Evolutionary conservation across 1,139 yeast genomes (phyloP).

Genomic region (Pichia sp.): DNA sequence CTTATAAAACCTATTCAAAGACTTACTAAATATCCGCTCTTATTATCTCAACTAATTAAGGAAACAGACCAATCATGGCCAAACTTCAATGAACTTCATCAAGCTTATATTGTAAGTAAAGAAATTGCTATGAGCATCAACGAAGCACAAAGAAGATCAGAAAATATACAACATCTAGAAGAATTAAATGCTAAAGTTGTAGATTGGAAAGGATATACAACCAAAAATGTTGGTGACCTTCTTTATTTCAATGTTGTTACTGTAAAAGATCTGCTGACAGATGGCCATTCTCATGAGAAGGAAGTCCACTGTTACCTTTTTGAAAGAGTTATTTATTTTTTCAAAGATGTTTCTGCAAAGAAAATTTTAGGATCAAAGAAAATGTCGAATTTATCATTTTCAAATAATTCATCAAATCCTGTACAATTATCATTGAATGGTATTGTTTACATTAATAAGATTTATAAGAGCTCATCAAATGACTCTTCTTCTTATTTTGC

Average conservation of each 20-base stretch:
- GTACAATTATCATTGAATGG: constrained; percentile 25
- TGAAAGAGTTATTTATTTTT: constrained; percentile 74
- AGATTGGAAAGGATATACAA: constrained; percentile 92
- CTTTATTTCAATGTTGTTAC: constrained; percentile 71
- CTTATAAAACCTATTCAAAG: constrained; percentile 92
- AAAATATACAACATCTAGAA: constrained; percentile 66
- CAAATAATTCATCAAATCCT: constrained; percentile 8
- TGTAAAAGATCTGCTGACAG: constrained; percentile 46
- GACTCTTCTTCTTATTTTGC: constrained; percentile 28
- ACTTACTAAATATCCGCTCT: constrained; percentile 83
- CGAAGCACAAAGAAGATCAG: constrained; percentile 90
- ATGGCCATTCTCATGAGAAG: constrained; percentile 61
- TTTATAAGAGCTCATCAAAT: constrained; percentile 21
- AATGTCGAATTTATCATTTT: constrained; percentile 31
- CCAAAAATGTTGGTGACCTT: constrained; percentile 78
- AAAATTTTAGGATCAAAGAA: constrained; percentile 34
- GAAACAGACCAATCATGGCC: constrained; percentile 48
- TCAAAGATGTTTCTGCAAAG: constrained; percentile 33
- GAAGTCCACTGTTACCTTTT: constrained; percentile 87
- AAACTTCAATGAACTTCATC: constrained; percentile 57
- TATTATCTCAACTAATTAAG: constrained; percentile 69
- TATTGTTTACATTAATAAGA: constrained; percentile 26
- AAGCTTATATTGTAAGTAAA: constrained; percentile 62
- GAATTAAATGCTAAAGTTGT: constrained; percentile 65
- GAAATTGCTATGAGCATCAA: constrained; percentile 81